Evolutionary conservation across 192 early-diverging fungal genomes (phyloP).

Genomic region (Coemansia sp.): DNA sequence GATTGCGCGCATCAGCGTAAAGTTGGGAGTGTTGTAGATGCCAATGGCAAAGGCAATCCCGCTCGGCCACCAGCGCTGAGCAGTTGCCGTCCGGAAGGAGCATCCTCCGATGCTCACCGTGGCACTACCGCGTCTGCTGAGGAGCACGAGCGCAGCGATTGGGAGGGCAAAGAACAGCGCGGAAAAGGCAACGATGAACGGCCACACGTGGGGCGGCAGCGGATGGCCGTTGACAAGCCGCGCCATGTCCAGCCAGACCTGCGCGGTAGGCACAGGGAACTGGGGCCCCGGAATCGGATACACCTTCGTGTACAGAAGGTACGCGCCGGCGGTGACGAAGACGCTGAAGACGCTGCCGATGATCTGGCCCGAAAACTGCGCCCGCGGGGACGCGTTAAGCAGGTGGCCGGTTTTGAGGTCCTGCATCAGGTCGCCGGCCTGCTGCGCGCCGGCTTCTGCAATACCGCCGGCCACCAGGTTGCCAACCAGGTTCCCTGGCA

Average conservation of each 20-base stretch:
- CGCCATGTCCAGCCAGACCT: constrained; percentile 80
- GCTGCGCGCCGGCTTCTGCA: constrained; percentile 73
- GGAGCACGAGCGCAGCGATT: constrained; percentile 3
- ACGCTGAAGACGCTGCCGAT: constrained; percentile 76
- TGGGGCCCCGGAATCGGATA: constrained; percentile 71
- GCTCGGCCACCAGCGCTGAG: constrained; percentile 64
- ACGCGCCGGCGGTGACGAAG: constrained; percentile 69
- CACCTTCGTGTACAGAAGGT: constrained; percentile 66
- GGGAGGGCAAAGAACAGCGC: constrained; percentile 57
- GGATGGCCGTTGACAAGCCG: constrained; percentile 73
- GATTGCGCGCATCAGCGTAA: constrained; percentile 68
- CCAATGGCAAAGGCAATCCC: constrained; percentile 81
- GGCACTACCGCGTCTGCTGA: constrained; percentile 5
- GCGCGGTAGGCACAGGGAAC: constrained; percentile 72
- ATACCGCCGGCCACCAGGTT: constrained; percentile 80
- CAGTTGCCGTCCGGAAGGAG: constrained; percentile 7
- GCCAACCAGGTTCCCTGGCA: constrained; percentile 68
- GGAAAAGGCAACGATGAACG: constrained; percentile 62
- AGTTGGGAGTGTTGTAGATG: constrained; percentile 78
- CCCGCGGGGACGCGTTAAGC: constrained; percentile 76
- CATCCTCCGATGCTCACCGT: constrained; percentile 6
- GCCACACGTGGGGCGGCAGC: constrained; percentile 63
- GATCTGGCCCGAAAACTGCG: constrained; percentile 84
- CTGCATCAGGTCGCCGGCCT: constrained; percentile 75
- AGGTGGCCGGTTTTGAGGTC: constrained; percentile 89